Conservation (phyloP, 805 yeast species). For the Monosporozyma servazzii region DNA sequence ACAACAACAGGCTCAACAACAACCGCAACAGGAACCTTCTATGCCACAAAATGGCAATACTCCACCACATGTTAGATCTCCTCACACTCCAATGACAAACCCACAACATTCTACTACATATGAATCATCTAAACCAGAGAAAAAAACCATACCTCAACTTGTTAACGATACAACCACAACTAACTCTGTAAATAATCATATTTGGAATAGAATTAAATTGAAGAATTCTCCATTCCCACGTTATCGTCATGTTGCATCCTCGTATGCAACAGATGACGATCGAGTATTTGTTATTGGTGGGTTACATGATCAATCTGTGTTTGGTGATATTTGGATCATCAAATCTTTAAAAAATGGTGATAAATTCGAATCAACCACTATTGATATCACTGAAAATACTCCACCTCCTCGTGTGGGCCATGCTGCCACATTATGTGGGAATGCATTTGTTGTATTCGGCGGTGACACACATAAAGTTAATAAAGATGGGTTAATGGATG, state of each 20-base stretch:
- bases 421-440: conserved; percentile 83
- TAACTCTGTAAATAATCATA: conserved; percentile 21
- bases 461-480: conserved; percentile 87
- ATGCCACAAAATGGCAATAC: neutral
- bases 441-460: conserved; percentile 90
- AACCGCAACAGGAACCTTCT: neutral
- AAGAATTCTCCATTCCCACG: conserved; percentile 85
- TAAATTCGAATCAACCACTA: conserved; percentile 37
- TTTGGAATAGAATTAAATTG: conserved; percentile 61
- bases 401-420: conserved; percentile 98
- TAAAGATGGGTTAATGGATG: conserved; percentile 74
- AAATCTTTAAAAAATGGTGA: conserved; percentile 35
- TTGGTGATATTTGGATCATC: conserved; percentile 92
- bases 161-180: neutral
- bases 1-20: conserved; percentile 1
- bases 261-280: conserved; percentile 65
- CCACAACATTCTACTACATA: neutral
- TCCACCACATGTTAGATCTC: neutral
- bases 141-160: neutral
- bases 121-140: neutral
- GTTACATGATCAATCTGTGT: conserved; percentile 79
- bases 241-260: conserved; percentile 82
- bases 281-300: conserved; percentile 93
- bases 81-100: neutral
- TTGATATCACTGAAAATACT: conserved; percentile 65